Conservation (phyloP, 768 basidiomycete species). For the Suillus variegatus region DNA sequence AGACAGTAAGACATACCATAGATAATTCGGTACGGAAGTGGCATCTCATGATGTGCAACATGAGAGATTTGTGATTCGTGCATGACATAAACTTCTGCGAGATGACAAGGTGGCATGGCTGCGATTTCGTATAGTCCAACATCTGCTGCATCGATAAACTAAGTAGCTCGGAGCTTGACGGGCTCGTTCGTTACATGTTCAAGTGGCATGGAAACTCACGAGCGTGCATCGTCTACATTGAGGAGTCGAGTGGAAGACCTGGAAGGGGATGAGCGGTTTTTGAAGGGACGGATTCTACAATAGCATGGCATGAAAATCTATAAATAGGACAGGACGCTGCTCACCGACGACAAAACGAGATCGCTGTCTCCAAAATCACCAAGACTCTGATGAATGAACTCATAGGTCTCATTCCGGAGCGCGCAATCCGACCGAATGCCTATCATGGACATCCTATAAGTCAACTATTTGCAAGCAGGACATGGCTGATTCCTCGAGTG, state of each 20-base stretch:
- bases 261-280: neutral
- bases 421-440: neutral
- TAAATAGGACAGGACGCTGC: neutral
- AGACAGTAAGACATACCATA: constrained; percentile 4
- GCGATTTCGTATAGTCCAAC: constrained; percentile 10
- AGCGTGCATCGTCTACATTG: neutral
- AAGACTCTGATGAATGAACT: neutral
- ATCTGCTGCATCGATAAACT: constrained; percentile 15
- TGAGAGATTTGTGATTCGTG: neutral
- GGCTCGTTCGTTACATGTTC: constrained; percentile 18
- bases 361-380: neutral
- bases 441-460: neutral
- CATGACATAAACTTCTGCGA: constrained; percentile 3
- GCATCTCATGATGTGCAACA: neutral
- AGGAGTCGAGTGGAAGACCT: neutral
- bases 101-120: constrained; percentile 2
- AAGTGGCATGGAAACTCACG: constrained; percentile 13
- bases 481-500: neutral
- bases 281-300: neutral
- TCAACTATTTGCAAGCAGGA: neutral
- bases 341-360: neutral
- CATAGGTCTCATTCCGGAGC: neutral
- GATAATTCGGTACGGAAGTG: constrained; percentile 1
- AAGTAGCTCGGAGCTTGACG: constrained; percentile 16
- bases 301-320: neutral